phyloP scores from a whole-genome alignment of 2,329 filamentous ascomycete genomes.

The Phyllosticta ampelicida region DNA sequence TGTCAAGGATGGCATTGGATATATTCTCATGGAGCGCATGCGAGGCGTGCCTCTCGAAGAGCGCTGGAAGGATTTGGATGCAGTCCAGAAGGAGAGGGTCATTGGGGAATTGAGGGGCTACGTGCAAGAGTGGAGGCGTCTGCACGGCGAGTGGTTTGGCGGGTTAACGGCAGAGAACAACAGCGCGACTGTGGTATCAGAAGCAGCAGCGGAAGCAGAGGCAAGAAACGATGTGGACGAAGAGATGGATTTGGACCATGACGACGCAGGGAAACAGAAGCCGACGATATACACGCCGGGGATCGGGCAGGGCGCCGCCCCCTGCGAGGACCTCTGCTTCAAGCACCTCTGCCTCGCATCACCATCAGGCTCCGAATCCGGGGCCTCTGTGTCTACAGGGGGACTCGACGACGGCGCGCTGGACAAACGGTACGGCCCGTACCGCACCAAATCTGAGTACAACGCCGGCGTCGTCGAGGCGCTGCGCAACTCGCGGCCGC shows the following conservation, averaged over 20 bases:
- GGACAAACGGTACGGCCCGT: slow-evolving; percentile 13
- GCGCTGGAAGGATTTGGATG: slow-evolving; percentile 10
- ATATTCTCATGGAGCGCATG: slow-evolving; percentile 15
- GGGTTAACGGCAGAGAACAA: slow-evolving; percentile 12
- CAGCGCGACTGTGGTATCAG: slow-evolving; percentile 11
- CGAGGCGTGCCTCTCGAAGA: slow-evolving; percentile 12
- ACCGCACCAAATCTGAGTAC: slow-evolving; percentile 11
- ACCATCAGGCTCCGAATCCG: not conserved
- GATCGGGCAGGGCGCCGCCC: not conserved
- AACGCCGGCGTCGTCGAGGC: slow-evolving; percentile 11
- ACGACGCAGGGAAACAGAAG: not conserved
- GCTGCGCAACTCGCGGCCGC: slow-evolving; percentile 8
- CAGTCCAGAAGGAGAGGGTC: slow-evolving; percentile 5
- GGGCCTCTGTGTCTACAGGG: not conserved
- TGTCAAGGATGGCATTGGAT: slow-evolving; percentile 7
- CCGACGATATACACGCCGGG: slow-evolving; percentile 1
- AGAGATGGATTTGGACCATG: not conserved
- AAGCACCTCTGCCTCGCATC: slow-evolving; percentile 1
- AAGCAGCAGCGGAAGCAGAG: not conserved
- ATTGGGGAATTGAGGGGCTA: slow-evolving; percentile 12
- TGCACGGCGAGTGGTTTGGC: slow-evolving; percentile 13
- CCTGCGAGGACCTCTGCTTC: slow-evolving; percentile 8
- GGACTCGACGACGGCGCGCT: not conserved
- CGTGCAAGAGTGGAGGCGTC: slow-evolving; percentile 11
- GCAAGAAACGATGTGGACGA: not conserved